A percentile compares a stretch with the other conserved stretches of the same genome.
Conservation (phyloP, 2,329 filamentous ascomycete genomes). For the Botrytis paeoniae region DNA sequence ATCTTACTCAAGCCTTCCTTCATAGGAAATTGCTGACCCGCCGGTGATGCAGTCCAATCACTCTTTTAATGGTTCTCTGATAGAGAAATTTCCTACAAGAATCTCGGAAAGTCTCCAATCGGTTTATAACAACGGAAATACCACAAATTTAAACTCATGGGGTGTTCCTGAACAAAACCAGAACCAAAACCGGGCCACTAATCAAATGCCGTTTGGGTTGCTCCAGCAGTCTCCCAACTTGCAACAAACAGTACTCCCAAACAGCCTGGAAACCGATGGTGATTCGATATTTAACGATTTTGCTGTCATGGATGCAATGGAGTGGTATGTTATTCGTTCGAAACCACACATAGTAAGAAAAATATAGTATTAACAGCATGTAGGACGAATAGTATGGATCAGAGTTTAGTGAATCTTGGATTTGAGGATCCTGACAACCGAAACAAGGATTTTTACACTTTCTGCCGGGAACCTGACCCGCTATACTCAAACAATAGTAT, state of each 20-base stretch:
- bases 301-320: conserved; percentile 53
- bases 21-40: background rate
- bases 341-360: background rate
- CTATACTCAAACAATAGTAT: conserved; percentile 33
- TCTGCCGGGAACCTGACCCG: conserved; percentile 37
- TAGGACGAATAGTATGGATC: conserved; percentile 38
- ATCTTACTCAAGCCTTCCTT: background rate
- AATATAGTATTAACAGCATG: conserved; percentile 22
- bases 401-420: conserved; percentile 39
- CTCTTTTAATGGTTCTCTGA: conserved; percentile 12
- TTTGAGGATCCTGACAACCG: conserved; percentile 38
- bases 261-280: conserved; percentile 32
- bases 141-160: background rate
- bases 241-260: conserved; percentile 28
- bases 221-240: conserved; percentile 24
- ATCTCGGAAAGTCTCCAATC: conserved; percentile 10
- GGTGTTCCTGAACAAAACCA: conserved; percentile 4
- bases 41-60: background rate
- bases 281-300: conserved; percentile 57
- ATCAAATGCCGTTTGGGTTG: conserved; percentile 12
- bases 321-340: conserved; percentile 40
- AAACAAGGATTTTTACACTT: conserved; percentile 38
- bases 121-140: background rate
- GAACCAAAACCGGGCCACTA: background rate
- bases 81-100: background rate